Evolutionary conservation across 306 rosid genomes (phyloP).

Genomic region (Herpetospermum pedunculosum): DNA sequence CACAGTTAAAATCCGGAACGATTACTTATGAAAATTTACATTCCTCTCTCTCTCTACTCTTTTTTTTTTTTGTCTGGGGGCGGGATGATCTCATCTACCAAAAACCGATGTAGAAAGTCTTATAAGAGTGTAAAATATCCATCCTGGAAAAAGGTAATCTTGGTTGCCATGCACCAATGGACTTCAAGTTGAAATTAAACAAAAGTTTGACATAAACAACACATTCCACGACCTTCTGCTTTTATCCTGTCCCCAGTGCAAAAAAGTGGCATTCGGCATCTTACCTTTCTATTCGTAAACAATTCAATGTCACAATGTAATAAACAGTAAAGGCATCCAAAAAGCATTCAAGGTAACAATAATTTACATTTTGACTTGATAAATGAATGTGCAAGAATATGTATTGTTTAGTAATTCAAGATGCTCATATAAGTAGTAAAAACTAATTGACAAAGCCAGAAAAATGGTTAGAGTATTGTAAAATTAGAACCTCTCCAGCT

Average conservation of each 20-base stretch:
- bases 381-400: not conserved
- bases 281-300: not conserved
- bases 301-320: not conserved
- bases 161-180: not conserved
- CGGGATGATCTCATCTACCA: not conserved
- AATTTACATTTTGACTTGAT: not conserved
- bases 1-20: not conserved
- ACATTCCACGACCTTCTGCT: not conserved
- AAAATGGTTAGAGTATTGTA: not conserved
- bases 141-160: not conserved
- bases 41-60: not conserved
- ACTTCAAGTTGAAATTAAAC: not conserved
- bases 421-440: not conserved
- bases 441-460: not conserved
- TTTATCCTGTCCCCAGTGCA: not conserved
- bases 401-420: not conserved
- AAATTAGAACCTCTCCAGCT: constrained; percentile 54
- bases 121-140: not conserved
- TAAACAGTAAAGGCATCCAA: not conserved
- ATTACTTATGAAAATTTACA: not conserved
- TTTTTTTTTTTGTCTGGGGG: not conserved
- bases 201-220: not conserved
- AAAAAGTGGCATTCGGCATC: not conserved
- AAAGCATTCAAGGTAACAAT: not conserved
- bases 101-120: not conserved